phyloP scores from a whole-genome alignment of 1,284 basidiomycete genomes.

The Microbotryum intermedium region DNA sequence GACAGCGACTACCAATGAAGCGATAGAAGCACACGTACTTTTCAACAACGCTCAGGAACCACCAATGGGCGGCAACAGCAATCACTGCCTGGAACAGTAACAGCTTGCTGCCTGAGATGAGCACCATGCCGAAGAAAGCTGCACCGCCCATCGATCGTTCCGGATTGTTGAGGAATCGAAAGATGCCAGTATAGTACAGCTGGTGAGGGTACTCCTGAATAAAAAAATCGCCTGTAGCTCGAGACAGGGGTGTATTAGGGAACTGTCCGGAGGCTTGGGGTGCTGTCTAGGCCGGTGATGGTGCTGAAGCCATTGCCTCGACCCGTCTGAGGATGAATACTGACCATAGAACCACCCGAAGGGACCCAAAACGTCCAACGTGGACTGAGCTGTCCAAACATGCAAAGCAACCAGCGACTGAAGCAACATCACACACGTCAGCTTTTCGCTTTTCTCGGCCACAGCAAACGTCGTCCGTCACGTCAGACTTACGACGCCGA shows the following conservation, averaged over 20 bases:
- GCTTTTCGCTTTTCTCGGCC: neutral
- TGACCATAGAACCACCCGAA: constrained; percentile 92
- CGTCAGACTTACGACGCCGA: constrained; percentile 60
- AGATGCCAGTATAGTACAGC: constrained; percentile 88
- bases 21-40: constrained; percentile 54
- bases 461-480: neutral
- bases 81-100: constrained; percentile 77
- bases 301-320: neutral
- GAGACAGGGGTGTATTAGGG: constrained; percentile 25
- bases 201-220: constrained; percentile 78
- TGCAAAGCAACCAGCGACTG: constrained; percentile 81
- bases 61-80: constrained; percentile 54
- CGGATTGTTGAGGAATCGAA: constrained; percentile 80
- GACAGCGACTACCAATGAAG: constrained; percentile 10
- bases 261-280: neutral
- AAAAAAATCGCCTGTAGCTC: constrained; percentile 66
- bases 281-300: neutral
- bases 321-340: neutral
- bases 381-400: constrained; percentile 81
- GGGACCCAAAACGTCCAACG: constrained; percentile 83
- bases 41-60: constrained; percentile 47
- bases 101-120: constrained; percentile 81
- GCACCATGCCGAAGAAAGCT: constrained; percentile 83
- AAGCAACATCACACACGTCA: constrained; percentile 6
- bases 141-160: constrained; percentile 87